Evolutionary conservation across 2,329 filamentous ascomycete species (phyloP), one percentile per base, ranked within the genome.

Genomic region (Calonectria crousiana): DNA sequence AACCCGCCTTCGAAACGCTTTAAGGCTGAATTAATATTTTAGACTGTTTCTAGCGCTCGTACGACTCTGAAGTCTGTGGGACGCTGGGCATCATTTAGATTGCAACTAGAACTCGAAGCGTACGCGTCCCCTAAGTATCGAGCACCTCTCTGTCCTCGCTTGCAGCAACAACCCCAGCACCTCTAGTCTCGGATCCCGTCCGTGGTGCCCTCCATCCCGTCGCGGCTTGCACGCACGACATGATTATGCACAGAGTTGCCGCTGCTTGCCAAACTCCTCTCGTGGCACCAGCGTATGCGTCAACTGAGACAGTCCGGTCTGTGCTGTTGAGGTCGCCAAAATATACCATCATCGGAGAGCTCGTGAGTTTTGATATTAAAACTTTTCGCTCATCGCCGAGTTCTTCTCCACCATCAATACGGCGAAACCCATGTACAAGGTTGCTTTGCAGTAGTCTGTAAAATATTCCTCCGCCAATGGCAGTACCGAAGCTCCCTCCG

Each of bases 381-480:
- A 81, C 78, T 70, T 77, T 74, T 52, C 87, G 84, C 38, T 78
- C 83, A 30, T 82, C 80, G 18, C 75, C 84, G 32, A 87, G 77
- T 4, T 73, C 77, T 23, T 76, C 75, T 6, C 80, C 80, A 36
- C 84, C 85, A 41, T 90, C 89, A 2, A 90, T 83, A 18, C 70
- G 73, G 6, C 83, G 81, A 76, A 95, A 95, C 0, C 91, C 90
- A 0, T 84, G 79, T n/a, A 88, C 86, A 2, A 96, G 86, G 0
- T 87, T 86, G 2, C 78, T 84, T 58, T 88, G 86, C 38, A 96
- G 84, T 2, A 91, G 87, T 6, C 94, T 89, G 51, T 90, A 88
- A 81, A 96, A 96, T 68, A 94, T 87, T 0, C 95, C 95, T 3
- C 95, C 95, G 3, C 94, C 94, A 62, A 96, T 93, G 0, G 95